Base-by-base conservation (phyloP, 257 asterid species). In the Solanum sejunctum region DNA sequence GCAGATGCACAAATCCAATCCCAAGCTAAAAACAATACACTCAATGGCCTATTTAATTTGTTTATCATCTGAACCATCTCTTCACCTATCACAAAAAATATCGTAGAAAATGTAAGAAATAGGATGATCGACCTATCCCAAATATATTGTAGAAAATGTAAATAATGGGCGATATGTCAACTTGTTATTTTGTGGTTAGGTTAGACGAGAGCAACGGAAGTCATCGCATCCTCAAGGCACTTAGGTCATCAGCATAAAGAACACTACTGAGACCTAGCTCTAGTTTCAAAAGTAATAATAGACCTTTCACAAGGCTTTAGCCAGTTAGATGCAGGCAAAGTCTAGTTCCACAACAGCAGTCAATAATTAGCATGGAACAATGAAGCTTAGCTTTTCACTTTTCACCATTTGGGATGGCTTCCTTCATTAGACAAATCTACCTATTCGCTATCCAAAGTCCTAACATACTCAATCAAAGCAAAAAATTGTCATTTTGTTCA, bases 61-160 rank as follows among this genome's bases (percentile, higher is more conserved):
- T 61, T 82, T 70, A 81, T 94, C 92, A 92, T 15, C 83, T 10
- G 70, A 93, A 81, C 55, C 86, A 84, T 79, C 56, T 88, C 88
- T 92, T 95, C 80, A 93, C 96, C 97, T 95, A 97, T 87, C 87
- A 89, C 41, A 82, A 23, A 84, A 85, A 84, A 79, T 51, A 75
- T 57, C 61, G 66, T 49, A 80, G 39, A 86, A 71, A 43, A 58
- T 78, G 78, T 56, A 60, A 54, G 55, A 47, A 57, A 70, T 21
- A 71, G 55, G 85, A 56, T 60, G 83, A 58, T 67, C 39, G 21
- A 93, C 96, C 96, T 95, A 97, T 87, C 87, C 89, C 41, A 82
- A 23, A 84, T 3, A 85, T 51, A 81, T 57, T 78, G 66, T 49
- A 80, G 49, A 86, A 71, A 49, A 58, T 78, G 78, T 56, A 60